Evolutionary conservation across 352 stramenopile species (phyloP).

Genomic region (Phytophthora pisi): DNA sequence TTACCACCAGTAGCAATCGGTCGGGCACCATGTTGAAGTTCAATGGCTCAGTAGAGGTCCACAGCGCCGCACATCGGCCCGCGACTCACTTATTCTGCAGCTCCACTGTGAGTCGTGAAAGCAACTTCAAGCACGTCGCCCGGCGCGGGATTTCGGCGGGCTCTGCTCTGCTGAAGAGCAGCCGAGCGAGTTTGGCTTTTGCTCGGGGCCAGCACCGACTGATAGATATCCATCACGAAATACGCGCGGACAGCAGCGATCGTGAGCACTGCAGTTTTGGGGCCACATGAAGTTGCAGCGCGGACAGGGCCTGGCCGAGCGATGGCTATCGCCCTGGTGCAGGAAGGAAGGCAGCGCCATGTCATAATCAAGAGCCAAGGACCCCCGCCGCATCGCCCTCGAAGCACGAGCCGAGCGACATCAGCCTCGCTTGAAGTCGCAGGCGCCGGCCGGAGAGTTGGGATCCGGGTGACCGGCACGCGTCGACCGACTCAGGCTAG

Average conservation of each 20-base stretch:
- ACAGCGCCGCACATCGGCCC: constrained; percentile 2
- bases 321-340: neutral
- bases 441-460: neutral
- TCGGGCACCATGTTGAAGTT: constrained; percentile 36
- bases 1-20: constrained; percentile 35
- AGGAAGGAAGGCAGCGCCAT: neutral
- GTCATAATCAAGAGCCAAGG: neutral
- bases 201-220: neutral
- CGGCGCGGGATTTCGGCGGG: neutral
- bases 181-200: constrained; percentile 1
- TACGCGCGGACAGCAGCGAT: neutral
- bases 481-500: constrained; percentile 11
- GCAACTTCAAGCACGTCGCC: constrained; percentile 19
- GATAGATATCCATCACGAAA: neutral
- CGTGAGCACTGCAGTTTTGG: neutral
- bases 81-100: neutral
- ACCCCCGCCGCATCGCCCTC: neutral
- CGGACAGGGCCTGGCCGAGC: neutral
- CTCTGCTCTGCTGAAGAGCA: neutral
- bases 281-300: neutral
- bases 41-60: constrained; percentile 35
- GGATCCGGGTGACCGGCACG: constrained; percentile 17
- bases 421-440: neutral
- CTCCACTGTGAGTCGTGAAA: neutral
- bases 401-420: neutral